Percentiles rank a stretch among this genome's conserved stretches.
phyloP scores from a whole-genome alignment of 2,329 filamentous ascomycete genomes.

The Claviceps digitariae region DNA sequence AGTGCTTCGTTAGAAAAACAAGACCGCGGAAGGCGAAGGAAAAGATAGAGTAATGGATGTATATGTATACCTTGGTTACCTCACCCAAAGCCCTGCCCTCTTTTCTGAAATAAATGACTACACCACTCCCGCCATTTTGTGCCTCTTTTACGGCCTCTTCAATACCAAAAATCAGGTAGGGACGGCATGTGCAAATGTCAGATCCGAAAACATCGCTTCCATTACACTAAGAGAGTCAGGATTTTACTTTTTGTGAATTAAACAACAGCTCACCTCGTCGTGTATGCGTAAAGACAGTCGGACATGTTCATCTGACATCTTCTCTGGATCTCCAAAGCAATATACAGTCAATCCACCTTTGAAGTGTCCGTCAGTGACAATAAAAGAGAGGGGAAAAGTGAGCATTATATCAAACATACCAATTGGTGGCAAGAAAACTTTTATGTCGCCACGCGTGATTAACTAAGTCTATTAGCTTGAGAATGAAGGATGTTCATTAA shows the following conservation, averaged over 20 bases:
- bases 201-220: conserved; percentile 96
- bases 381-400: neutral
- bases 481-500: neutral
- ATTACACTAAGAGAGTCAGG: conserved; percentile 50
- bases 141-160: conserved; percentile 96
- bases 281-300: conserved; percentile 73
- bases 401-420: conserved; percentile 27
- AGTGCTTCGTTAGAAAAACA: neutral
- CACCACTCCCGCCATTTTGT: conserved; percentile 81
- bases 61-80: conserved; percentile 77
- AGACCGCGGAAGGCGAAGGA: neutral
- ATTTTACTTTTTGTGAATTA: neutral
- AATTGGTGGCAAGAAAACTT: conserved; percentile 90
- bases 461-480: conserved; percentile 29
- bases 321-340: conserved; percentile 88
- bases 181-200: conserved; percentile 93
- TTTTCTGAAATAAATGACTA: conserved; percentile 98
- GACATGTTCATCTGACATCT: conserved; percentile 77
- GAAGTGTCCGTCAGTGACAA: conserved; percentile 5
- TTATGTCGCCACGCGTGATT: conserved; percentile 88
- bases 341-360: conserved; percentile 81
- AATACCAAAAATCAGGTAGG: conserved; percentile 93
- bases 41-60: conserved; percentile 11
- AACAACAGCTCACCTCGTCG: conserved; percentile 34
- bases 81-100: conserved; percentile 90